These are phyloP conservation scores for Fraxinus quadrangulata DNA, from an alignment of 257 asterid species.

Conservation along the genomic window DNA sequence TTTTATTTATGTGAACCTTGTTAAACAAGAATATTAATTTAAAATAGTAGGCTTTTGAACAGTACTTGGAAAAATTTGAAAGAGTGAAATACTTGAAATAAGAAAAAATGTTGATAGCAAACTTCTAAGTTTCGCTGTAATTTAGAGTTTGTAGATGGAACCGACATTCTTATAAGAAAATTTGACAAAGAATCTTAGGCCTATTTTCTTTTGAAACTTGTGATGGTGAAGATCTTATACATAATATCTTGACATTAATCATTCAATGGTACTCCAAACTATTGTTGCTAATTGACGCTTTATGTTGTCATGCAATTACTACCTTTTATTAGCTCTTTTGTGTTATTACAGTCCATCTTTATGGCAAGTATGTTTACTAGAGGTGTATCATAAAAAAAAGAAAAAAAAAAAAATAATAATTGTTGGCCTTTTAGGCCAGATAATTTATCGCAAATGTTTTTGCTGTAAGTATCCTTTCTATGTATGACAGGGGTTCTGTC, in stretches of 20 bases:
- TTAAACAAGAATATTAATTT: neutral
- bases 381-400: neutral
- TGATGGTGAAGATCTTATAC: neutral
- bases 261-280: neutral
- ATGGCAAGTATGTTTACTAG: neutral
- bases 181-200: neutral
- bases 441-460: neutral
- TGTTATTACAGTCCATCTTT: neutral
- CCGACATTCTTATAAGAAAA: neutral
- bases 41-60: neutral
- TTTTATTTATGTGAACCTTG: neutral
- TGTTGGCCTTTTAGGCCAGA: neutral
- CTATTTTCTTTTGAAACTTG: neutral
- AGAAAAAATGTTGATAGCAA: neutral
- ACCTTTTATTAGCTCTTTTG: neutral
- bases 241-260: neutral
- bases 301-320: neutral
- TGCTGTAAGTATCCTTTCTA: constrained; percentile 14
- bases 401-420: no score
- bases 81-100: neutral
- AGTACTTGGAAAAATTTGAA: neutral
- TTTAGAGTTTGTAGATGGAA: neutral
- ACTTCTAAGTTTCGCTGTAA: neutral
- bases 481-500: constrained; percentile 80
- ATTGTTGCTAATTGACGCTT: neutral